A percentile compares a stretch with the other conserved stretches of the same genome.
These are phyloP conservation scores for Polytolypa hystricis DNA, from an alignment of 2,329 filamentous ascomycete genomes.

Conservation along the genomic window DNA sequence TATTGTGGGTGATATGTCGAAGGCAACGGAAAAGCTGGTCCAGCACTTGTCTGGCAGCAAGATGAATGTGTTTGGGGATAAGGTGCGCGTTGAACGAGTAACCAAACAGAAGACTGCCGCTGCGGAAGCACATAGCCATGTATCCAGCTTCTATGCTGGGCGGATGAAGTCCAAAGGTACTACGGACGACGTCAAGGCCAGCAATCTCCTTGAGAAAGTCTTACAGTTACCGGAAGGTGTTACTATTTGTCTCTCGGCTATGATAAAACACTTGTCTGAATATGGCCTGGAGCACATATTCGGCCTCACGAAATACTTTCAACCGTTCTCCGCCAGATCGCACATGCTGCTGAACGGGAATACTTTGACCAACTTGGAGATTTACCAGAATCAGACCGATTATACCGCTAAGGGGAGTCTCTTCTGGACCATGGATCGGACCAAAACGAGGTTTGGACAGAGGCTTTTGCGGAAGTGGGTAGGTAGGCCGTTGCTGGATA, in stretches of 20 bases:
- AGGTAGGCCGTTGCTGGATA: constrained; percentile 75
- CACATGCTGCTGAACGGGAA: constrained; percentile 97
- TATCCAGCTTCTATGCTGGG: constrained; percentile 83
- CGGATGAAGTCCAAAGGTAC: constrained; percentile 57
- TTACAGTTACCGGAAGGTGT: constrained; percentile 74
- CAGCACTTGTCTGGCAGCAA: constrained; percentile 80
- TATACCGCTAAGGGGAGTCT: constrained; percentile 74
- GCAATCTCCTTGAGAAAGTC: constrained; percentile 70
- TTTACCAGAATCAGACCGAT: constrained; percentile 91
- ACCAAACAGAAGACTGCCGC: constrained; percentile 68
- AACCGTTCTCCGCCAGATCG: constrained; percentile 83
- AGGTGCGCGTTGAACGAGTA: constrained; percentile 71
- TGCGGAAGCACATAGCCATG: constrained; percentile 74
- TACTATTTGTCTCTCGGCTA: constrained; percentile 84
- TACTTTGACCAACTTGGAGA: constrained; percentile 83
- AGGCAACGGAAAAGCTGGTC: constrained; percentile 83
- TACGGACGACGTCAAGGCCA: constrained; percentile 45
- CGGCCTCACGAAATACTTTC: constrained; percentile 91
- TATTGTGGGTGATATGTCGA: constrained; percentile 81
- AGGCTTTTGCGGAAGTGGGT: constrained; percentile 89
- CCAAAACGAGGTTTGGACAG: constrained; percentile 78
- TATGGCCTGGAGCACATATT: constrained; percentile 95
- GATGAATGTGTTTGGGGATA: constrained; percentile 85
- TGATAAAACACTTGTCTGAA: constrained; percentile 87
- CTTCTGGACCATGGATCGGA: constrained; percentile 92